These are phyloP conservation scores for Botryotinia narcissicola DNA, from an alignment of 2,329 filamentous ascomycete species.

Conservation along the genomic window DNA sequence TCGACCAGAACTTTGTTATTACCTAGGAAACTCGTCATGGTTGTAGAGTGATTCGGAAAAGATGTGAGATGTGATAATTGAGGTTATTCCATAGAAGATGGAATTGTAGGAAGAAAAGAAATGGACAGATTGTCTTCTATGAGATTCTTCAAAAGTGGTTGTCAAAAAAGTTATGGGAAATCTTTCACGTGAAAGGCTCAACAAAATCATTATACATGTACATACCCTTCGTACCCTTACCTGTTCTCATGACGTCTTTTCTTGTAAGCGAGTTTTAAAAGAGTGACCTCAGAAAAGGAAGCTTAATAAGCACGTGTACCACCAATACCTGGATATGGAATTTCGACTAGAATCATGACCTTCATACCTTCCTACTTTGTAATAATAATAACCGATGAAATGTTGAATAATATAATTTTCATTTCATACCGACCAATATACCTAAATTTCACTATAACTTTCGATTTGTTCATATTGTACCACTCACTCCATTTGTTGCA, in stretches of 20 bases:
- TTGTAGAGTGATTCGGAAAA: neutral
- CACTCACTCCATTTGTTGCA: neutral
- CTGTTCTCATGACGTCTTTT: conserved; percentile 26
- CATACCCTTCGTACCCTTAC: neutral
- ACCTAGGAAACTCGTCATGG: conserved; percentile 34
- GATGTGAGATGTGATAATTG: neutral
- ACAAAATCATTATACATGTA: neutral
- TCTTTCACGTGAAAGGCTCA: conserved; percentile 16
- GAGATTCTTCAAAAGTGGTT: neutral
- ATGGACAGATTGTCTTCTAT: conserved; percentile 7
- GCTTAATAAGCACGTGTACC: neutral
- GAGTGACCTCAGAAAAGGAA: neutral
- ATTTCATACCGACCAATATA: neutral
- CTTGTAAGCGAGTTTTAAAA: neutral
- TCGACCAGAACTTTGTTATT: conserved; percentile 49
- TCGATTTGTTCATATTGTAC: neutral
- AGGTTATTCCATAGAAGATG: neutral
- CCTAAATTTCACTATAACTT: neutral
- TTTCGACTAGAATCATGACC: neutral
- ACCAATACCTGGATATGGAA: neutral
- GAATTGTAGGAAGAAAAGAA: neutral
- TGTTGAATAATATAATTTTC: neutral
- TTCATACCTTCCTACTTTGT: neutral
- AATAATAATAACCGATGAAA: neutral
- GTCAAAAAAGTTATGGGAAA: neutral